These are phyloP conservation scores for Pichiaceae sp. DNA, from an alignment of 1,139 yeast species.

Conservation along the genomic window DNA sequence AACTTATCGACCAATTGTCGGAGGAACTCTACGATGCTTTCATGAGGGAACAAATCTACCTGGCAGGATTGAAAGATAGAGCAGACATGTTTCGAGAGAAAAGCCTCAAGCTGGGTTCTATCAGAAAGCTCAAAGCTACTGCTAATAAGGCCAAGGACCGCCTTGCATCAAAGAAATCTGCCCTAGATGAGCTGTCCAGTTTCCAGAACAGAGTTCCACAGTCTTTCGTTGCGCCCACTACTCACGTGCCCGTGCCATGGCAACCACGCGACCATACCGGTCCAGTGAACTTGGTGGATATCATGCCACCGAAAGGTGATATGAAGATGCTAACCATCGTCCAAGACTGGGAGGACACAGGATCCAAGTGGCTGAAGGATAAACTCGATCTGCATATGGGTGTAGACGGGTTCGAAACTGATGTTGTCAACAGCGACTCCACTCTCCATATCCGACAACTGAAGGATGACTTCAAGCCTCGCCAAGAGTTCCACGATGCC, in stretches of 20 bases:
- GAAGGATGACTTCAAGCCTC: constrained; percentile 31
- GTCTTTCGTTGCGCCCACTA: not conserved
- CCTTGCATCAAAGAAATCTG: constrained; percentile 27
- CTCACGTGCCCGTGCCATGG: not conserved
- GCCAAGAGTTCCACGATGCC: constrained; percentile 30
- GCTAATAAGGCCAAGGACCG: constrained; percentile 24
- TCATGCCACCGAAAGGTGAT: not conserved
- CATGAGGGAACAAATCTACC: constrained; percentile 44
- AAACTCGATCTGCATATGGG: constrained; percentile 28
- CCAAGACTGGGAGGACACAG: constrained; percentile 34
- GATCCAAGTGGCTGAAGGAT: constrained; percentile 39
- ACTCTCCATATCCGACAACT: constrained; percentile 28
- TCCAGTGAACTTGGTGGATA: not conserved
- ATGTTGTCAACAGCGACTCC: constrained; percentile 10
- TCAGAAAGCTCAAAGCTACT: constrained; percentile 20
- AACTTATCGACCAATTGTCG: constrained; percentile 32
- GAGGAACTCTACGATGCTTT: constrained; percentile 51
- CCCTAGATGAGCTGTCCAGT: constrained; percentile 35
- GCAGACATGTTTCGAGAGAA: constrained; percentile 20
- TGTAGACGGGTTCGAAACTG: constrained; percentile 14
- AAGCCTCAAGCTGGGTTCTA: constrained; percentile 18
- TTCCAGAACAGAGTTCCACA: constrained; percentile 13
- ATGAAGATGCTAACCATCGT: constrained; percentile 29
- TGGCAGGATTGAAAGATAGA: constrained; percentile 30
- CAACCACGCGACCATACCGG: not conserved